Conservation (phyloP, 805 yeast genomes). For the Wilhelminamyces savonicus region DNA sequence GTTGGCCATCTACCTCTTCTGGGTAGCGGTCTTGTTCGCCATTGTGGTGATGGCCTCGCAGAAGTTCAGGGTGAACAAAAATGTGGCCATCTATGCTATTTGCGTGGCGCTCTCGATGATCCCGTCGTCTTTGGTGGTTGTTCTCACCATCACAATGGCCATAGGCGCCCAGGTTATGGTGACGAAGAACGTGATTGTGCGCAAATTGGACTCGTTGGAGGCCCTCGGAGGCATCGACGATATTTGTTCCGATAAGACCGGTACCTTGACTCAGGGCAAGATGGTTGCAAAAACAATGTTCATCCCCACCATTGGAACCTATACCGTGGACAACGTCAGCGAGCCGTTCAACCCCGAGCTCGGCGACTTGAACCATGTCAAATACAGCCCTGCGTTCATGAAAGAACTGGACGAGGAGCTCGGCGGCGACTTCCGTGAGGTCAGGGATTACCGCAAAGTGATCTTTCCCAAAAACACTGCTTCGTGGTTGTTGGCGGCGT, state of each 20-base stretch:
- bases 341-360: conserved; percentile 33
- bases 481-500: conserved; percentile 25
- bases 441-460: too few species aligned
- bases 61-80: conserved; percentile 22
- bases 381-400: conserved; percentile 21
- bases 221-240: conserved; percentile 34
- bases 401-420: conserved; percentile 28
- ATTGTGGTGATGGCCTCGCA: conserved; percentile 34
- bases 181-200: conserved; percentile 26
- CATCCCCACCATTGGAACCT: conserved; percentile 30
- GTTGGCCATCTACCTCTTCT: conserved; percentile 46
- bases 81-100: conserved; percentile 34
- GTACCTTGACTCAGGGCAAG: conserved; percentile 33
- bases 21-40: conserved; percentile 37
- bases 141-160: conserved; percentile 35
- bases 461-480: conserved; percentile 9
- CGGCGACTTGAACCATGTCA: conserved; percentile 31
- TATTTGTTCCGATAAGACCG: conserved; percentile 36
- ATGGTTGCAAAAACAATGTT: conserved; percentile 33
- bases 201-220: conserved; percentile 32
- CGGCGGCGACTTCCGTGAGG: conserved; percentile 30
- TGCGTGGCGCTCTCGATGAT: conserved; percentile 37
- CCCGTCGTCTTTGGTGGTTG: conserved; percentile 33
- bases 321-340: conserved; percentile 23
- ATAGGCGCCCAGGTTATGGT: conserved; percentile 36